These are phyloP conservation scores for Peniophora sp. DNA, from an alignment of 1,284 basidiomycete species.

Conservation along the genomic window DNA sequence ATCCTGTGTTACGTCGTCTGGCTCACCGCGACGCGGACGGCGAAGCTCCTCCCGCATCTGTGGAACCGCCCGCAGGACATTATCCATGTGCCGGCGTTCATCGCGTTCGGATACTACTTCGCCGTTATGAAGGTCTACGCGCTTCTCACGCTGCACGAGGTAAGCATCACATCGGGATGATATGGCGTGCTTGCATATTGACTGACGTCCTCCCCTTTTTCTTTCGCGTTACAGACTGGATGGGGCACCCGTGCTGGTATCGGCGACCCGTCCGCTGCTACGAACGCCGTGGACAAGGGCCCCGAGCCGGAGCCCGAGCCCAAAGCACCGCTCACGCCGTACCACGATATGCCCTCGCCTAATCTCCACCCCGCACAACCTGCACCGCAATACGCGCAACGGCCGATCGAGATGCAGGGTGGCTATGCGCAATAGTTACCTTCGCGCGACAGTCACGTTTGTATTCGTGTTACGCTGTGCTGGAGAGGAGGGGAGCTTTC, in stretches of 20 bases:
- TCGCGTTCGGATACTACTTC: conserved; percentile 84
- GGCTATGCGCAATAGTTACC: conserved; percentile 21
- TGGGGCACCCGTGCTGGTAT: conserved; percentile 91
- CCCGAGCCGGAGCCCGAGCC: conserved; percentile 8
- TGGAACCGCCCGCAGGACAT: conserved; percentile 82
- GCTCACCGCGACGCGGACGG: conserved; percentile 77
- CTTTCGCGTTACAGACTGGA: conserved; percentile 46
- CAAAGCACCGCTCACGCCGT: conserved; percentile 15
- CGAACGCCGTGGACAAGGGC: conserved; percentile 45
- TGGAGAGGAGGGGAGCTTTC: too few relatives aligned
- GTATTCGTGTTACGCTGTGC: too few relatives aligned
- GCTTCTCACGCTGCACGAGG: conserved; percentile 75
- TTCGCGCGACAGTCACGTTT: too few relatives aligned
- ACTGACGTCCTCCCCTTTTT: conserved; percentile 1
- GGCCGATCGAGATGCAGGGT: conserved; percentile 26
- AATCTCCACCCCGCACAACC: background rate
- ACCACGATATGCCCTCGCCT: conserved; percentile 14
- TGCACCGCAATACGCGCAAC: conserved; percentile 18
- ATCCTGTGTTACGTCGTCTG: conserved; percentile 70
- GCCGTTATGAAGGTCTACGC: conserved; percentile 86
- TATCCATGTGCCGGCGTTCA: conserved; percentile 88
- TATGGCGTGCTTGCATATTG: conserved; percentile 10
- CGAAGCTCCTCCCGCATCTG: conserved; percentile 83
- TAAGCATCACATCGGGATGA: too few relatives aligned
- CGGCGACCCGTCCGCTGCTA: conserved; percentile 69